phyloP scores from a whole-genome alignment of 2,329 filamentous ascomycete genomes.

The Zymoseptoria pseudotritici region DNA sequence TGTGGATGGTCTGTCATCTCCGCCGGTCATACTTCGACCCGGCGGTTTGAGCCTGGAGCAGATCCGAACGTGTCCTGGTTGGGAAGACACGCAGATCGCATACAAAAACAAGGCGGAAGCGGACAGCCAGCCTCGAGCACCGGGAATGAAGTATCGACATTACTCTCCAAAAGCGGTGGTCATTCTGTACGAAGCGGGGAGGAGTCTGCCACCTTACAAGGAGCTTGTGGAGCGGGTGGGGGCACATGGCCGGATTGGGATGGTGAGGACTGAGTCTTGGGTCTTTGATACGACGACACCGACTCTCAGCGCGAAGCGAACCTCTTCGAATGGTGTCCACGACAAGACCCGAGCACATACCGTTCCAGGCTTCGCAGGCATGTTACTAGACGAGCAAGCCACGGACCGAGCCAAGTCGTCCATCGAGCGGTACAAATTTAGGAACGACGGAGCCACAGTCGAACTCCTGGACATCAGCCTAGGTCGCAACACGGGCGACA shows the following conservation, averaged over 20 bases:
- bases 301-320: neutral
- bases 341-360: constrained; percentile 16
- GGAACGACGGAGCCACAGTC: constrained; percentile 6
- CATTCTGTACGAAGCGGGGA: constrained; percentile 54
- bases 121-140: constrained; percentile 66
- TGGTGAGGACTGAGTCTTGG: constrained; percentile 35
- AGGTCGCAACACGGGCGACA: constrained; percentile 60
- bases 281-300: constrained; percentile 4
- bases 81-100: constrained; percentile 68
- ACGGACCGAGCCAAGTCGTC: constrained; percentile 6
- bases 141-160: constrained; percentile 98
- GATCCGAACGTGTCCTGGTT: constrained; percentile 65
- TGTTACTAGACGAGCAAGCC: constrained; percentile 17
- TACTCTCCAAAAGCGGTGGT: constrained; percentile 89
- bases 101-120: constrained; percentile 69
- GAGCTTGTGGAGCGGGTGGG: constrained; percentile 27
- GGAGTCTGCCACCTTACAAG: constrained; percentile 22
- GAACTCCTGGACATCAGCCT: constrained; percentile 62
- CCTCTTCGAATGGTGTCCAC: constrained; percentile 10
- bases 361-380: constrained; percentile 21
- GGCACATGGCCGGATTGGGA: constrained; percentile 28
- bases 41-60: constrained; percentile 82
- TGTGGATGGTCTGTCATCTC: constrained; percentile 76
- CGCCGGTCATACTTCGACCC: constrained; percentile 75
- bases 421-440: constrained; percentile 2